Evolutionary conservation across 345 rosid genomes (phyloP).

Genomic region (Capsella bursapastoris): DNA sequence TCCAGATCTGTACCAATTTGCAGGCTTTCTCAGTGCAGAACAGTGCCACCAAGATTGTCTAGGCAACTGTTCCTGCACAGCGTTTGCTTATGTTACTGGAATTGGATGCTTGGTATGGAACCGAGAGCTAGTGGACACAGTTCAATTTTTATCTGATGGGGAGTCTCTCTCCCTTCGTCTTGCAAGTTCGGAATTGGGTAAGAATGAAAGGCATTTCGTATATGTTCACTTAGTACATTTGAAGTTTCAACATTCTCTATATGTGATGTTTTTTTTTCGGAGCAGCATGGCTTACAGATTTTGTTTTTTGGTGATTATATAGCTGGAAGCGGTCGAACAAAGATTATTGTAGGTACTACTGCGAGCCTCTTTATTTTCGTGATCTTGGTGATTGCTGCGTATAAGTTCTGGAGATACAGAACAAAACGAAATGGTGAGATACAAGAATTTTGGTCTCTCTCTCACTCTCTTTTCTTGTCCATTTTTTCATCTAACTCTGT

Average conservation of each 20-base stretch:
- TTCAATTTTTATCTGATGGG: constrained; percentile 27
- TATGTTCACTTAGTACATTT: background rate
- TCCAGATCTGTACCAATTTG: constrained; percentile 19
- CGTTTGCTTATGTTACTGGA: constrained; percentile 31
- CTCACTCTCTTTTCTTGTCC: background rate
- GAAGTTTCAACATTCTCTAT: constrained; percentile 3
- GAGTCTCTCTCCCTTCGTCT: constrained; percentile 31
- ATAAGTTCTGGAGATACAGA: constrained; percentile 24
- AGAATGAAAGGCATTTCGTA: constrained; percentile 17
- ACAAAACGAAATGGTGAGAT: constrained; percentile 25
- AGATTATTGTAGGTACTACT: background rate
- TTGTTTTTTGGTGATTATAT: constrained; percentile 15
- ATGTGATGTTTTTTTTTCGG: background rate
- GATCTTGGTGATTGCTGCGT: constrained; percentile 20
- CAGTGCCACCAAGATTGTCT: constrained; percentile 21
- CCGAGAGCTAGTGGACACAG: constrained; percentile 31
- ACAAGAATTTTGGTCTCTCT: background rate
- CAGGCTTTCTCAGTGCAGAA: background rate
- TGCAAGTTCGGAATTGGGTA: constrained; percentile 39
- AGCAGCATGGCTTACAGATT: constrained; percentile 3
- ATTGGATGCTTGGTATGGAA: constrained; percentile 43
- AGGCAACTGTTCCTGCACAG: constrained; percentile 35
- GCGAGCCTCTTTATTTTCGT: constrained; percentile 26
- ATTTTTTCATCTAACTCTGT: background rate
- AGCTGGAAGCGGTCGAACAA: constrained; percentile 36